Evolutionary conservation across 345 rosid species (phyloP).

Genomic region (Gossypium anomalum): DNA sequence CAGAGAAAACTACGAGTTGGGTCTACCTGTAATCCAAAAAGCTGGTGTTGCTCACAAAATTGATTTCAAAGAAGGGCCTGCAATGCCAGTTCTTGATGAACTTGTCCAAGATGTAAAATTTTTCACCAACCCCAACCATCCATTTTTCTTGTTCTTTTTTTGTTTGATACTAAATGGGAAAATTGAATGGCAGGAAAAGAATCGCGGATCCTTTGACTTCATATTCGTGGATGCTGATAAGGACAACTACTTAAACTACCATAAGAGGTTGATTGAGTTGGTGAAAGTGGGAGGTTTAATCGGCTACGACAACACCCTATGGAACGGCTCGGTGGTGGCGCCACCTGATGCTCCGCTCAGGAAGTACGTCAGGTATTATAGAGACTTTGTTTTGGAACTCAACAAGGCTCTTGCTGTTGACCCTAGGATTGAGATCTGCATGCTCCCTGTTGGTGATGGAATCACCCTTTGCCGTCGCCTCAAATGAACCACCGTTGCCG

Average conservation of each 20-base stretch:
- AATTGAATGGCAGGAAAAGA: constrained; percentile 44
- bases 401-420: constrained; percentile 96
- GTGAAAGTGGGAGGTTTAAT: constrained; percentile 87
- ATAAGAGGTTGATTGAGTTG: constrained; percentile 72
- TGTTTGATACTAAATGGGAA: not conserved
- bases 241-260: constrained; percentile 92
- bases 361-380: constrained; percentile 81
- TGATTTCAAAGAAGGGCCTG: constrained; percentile 95
- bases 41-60: constrained; percentile 98
- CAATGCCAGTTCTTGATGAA: constrained; percentile 82
- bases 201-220: constrained; percentile 78
- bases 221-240: constrained; percentile 97
- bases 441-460: constrained; percentile 96
- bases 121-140: not conserved
- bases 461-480: constrained; percentile 95
- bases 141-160: not conserved
- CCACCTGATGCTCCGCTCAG: constrained; percentile 78
- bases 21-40: constrained; percentile 79
- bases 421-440: constrained; percentile 93
- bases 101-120: constrained; percentile 73
- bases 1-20: constrained; percentile 86
- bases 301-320: constrained; percentile 95
- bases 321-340: constrained; percentile 94
- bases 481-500: constrained; percentile 25
- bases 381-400: constrained; percentile 89